Base-by-base conservation (phyloP, 2,329 filamentous ascomycete species). In the Microascus cirrosus region DNA sequence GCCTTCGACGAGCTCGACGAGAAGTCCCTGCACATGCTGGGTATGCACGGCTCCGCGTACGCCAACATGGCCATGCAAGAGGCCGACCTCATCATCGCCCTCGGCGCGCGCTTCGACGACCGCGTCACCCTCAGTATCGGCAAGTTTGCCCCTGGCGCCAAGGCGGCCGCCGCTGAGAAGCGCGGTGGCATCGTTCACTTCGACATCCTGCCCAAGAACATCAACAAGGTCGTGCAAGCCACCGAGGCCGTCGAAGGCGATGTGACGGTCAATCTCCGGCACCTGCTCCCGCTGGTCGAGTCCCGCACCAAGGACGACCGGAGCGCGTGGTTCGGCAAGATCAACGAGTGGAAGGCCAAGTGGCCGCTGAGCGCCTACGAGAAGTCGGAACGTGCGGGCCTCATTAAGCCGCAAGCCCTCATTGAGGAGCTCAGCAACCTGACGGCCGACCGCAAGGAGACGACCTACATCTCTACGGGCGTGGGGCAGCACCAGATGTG, bases 401-500 rank as follows among this genome's bases (percentile, higher is more conserved):
- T 89, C 61, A 96, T 97, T 77, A 97, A 97, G 79, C 94, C 94
- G 10, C 94, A 99, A 76, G 85, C 89, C 55, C 76, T 97, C 65
- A 94, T 99, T 62, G 87, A 94, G 74, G 90, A 89, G 73, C 84
- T 99, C 28, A 95, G 89, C 68, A 83, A 93, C 56, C 76, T 96
- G 62, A 95, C 90, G 0, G 85, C 85, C 10, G 71, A 88, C 67
- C 86, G 86, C 63, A 95, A 96, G 74, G 78, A 94, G 55, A 79
- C 86, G 64, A 95, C 90, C 32, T 85, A 95, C 69, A 95, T 99
- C 69, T 77, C 91, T 2, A 97, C 93, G 2, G 94, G 93, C 73
- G 94, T 97, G 11, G 94, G 94, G 50, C 94, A 97, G 74, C 93
- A 97, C 58, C 93, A 99, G 74, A 97, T 97, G 94, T 97, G 93